Base-by-base conservation (phyloP, 176 grass and related monocot genomes). In the Triticum dicoccoides region DNA sequence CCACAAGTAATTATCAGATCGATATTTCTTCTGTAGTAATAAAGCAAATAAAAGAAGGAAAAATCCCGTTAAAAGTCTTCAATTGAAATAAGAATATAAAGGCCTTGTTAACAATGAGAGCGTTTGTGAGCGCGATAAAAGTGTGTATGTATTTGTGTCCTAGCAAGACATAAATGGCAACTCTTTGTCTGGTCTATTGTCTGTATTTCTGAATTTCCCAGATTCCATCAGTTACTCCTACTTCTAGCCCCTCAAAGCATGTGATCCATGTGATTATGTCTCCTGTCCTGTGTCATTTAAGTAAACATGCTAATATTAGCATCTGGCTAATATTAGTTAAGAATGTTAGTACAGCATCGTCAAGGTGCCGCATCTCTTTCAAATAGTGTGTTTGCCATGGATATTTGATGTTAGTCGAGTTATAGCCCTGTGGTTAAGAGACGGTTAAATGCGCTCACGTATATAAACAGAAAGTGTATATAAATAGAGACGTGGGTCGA, bases 381-480 rank as follows among this genome's bases (percentile, higher is more conserved):
- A 23, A 76, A 66, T 30, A 61, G 11, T 20, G 45, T 73, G 17
- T 32, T 21, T 67, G 32, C 0, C 34, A 81, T 88, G 35, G 35
- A 29, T 45, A 34, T 64, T 61, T 18, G 30, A 63, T 69, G 44
- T 71, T 79, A 17, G 45, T 42, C 41, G 6, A 80, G 47, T 52
- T 76, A 17, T 11, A 75, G 34, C 56, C 17, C 64, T 80, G 61
- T 87, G n/a, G 69, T 51, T 51, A 30, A 71, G 62, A 84, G 37
- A 77, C 5, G 24, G 68, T 20, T 69, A 42, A 34, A 33, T 47
- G 21, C 27, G 37, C 20, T 23, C 33, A 66, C 13, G 10, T 11
- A 2, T 82, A 80, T 78, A 72, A 69, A 85, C 82, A 85, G 51
- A 35, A 84, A 75, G 72, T 3, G 10, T 10, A 6, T 81, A 80